These are phyloP conservation scores for Candida argentea DNA, from an alignment of 805 yeast species.

Conservation along the genomic window DNA sequence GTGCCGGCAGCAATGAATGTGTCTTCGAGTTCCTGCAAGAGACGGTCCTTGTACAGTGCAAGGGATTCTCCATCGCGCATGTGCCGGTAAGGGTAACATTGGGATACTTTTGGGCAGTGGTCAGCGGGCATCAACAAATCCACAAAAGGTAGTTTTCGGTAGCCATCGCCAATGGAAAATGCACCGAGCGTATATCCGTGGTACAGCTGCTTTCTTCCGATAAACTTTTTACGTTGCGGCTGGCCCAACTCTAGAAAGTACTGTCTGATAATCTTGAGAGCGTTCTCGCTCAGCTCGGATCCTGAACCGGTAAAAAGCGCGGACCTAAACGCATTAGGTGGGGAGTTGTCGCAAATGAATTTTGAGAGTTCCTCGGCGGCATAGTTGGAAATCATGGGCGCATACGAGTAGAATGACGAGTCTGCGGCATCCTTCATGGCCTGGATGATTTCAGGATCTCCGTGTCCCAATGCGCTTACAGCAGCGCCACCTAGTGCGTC, in stretches of 20 bases:
- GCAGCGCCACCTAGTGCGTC: constrained; percentile 24
- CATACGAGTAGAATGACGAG: constrained; percentile 13
- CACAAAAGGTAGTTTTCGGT: constrained; percentile 12
- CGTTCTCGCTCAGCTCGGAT: constrained; percentile 20
- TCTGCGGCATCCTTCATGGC: constrained; percentile 13
- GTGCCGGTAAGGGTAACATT: constrained; percentile 20
- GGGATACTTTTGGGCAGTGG: constrained; percentile 12
- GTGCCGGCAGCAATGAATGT: constrained; percentile 16
- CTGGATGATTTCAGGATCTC: constrained; percentile 15
- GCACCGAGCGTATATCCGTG: constrained; percentile 21
- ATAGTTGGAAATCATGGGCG: constrained; percentile 14
- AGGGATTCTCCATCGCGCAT: constrained; percentile 12
- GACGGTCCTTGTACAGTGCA: constrained; percentile 13
- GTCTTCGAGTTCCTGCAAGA: constrained; percentile 14
- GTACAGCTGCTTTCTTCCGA: constrained; percentile 17
- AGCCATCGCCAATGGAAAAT: constrained; percentile 12
- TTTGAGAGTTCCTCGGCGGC: constrained; percentile 17
- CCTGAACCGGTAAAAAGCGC: constrained; percentile 30
- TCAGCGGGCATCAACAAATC: constrained; percentile 12
- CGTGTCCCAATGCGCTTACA: constrained; percentile 25
- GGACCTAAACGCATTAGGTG: constrained; percentile 31
- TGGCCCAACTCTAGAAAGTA: constrained; percentile 17
- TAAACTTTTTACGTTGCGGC: constrained; percentile 12
- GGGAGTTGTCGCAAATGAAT: constrained; percentile 26
- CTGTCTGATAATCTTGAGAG: constrained; percentile 17